Evolutionary conservation across 2,329 filamentous ascomycete species (phyloP), one percentile per base, ranked within the genome.

Genomic region (Aspergillus texensis): DNA sequence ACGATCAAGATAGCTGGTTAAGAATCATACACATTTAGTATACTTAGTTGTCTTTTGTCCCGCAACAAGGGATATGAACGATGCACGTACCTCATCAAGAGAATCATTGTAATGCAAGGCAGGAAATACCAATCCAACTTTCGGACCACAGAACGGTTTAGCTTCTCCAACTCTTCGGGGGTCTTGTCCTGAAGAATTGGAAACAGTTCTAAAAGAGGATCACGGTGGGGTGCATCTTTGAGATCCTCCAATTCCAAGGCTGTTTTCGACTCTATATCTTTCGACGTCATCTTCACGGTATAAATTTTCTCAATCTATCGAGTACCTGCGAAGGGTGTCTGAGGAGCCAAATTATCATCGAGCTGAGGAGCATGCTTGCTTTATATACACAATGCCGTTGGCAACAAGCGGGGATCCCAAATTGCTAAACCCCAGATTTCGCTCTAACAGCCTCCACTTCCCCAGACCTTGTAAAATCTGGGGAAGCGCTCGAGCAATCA

Each of bases 91-190:
- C 59, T 64, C 63, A 65, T 63, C 2, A 63, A 43, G 24, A 65
- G 46, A 58, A 65, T 65, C 57, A 59, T 56, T 8, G 63, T 65
- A 24, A 65, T 58, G 54, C 61, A 63, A 5, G 63, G 63, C 24
- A 65, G 54, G 30, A 65, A 65, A 3, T 56, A 36, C 57, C 58
- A 65, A 14, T 65, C 61, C 58, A 65, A 11, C 43, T 63, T 65
- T 6, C 16, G 46, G 6, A 65, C 55, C 16, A 65, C 63, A 8
- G 63, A 53, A 21, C 59, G 61, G 48, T 65, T 65, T 45, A 65
- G 19, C 9, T n/a, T 10, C 32, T 63, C 54, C 54, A 63, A 16
- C 24, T 65, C 61, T 36, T 63, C 63, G 0, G 61, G 39, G 39
- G 39, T 19, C 6, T 65, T 65, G 16, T 56, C 41, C 58, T 61